These are phyloP conservation scores for Metschnikowia lunata DNA, from an alignment of 805 yeast species.

Conservation along the genomic window DNA sequence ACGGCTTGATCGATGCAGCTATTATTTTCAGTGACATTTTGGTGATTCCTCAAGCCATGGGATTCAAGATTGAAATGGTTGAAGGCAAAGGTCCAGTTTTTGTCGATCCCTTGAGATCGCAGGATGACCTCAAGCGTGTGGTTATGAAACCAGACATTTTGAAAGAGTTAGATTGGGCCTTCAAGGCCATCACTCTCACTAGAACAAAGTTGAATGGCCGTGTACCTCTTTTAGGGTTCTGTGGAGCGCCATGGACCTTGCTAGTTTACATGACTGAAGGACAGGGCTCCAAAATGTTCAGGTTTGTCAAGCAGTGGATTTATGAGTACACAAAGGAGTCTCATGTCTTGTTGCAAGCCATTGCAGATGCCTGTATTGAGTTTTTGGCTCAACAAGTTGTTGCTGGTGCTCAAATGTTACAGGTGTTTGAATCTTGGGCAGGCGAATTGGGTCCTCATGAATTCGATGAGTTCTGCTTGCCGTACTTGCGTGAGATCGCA, in stretches of 20 bases:
- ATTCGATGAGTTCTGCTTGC: constrained; percentile 82
- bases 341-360: constrained; percentile 65
- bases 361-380: constrained; percentile 86
- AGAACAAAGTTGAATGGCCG: constrained; percentile 80
- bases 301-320: constrained; percentile 90
- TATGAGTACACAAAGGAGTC: constrained; percentile 72
- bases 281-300: constrained; percentile 87
- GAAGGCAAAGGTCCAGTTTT: constrained; percentile 95
- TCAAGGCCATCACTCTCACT: constrained; percentile 88
- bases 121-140: constrained; percentile 59
- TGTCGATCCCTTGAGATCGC: constrained; percentile 77
- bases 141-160: constrained; percentile 64
- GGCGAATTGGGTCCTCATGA: constrained; percentile 92
- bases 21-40: constrained; percentile 93
- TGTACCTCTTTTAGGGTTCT: constrained; percentile 91
- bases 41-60: constrained; percentile 98
- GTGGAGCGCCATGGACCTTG: constrained; percentile 98
- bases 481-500: constrained; percentile 77
- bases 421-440: constrained; percentile 97
- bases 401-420: constrained; percentile 98
- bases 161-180: constrained; percentile 88
- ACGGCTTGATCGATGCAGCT: constrained; percentile 92
- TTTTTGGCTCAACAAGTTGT: constrained; percentile 90
- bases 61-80: constrained; percentile 88
- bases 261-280: constrained; percentile 98